These are phyloP conservation scores for Punica granatum DNA, from an alignment of 345 rosid species.

Conservation along the genomic window DNA sequence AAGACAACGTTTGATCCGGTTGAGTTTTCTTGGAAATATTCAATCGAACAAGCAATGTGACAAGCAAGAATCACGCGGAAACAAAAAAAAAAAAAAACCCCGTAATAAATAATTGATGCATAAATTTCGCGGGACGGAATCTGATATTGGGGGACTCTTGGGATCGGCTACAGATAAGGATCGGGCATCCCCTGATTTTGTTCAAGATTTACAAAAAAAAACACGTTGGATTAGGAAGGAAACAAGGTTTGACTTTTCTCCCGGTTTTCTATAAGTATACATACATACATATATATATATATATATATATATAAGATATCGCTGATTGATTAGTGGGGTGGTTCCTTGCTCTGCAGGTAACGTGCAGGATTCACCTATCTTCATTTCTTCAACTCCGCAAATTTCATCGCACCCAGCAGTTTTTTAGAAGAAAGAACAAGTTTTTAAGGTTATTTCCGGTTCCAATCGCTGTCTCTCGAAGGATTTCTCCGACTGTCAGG, in stretches of 20 bases:
- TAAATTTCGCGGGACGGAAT: too few species aligned
- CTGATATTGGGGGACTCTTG: too few species aligned
- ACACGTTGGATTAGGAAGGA: neutral
- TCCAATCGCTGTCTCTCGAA: neutral
- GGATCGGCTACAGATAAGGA: too few species aligned
- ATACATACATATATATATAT: too few species aligned
- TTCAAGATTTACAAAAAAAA: neutral
- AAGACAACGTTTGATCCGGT: neutral
- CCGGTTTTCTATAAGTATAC: too few species aligned
- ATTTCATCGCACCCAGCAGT: neutral
- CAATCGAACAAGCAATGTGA: too few species aligned
- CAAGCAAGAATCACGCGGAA: too few species aligned
- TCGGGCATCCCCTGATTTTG: neutral
- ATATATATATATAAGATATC: too few species aligned
- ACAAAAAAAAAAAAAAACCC: too few species aligned
- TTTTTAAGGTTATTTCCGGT: neutral
- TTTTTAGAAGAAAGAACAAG: neutral
- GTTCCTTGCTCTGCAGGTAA: conserved; percentile 1
- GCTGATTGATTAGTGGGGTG: neutral
- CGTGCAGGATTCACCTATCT: neutral
- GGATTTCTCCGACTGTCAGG: neutral
- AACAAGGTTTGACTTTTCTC: neutral
- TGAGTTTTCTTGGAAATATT: too few species aligned
- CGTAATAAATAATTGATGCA: too few species aligned
- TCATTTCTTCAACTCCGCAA: neutral